Evolutionary conservation across 192 early-diverging fungal genomes (phyloP).

Genomic region (Backusella psychrophila): DNA sequence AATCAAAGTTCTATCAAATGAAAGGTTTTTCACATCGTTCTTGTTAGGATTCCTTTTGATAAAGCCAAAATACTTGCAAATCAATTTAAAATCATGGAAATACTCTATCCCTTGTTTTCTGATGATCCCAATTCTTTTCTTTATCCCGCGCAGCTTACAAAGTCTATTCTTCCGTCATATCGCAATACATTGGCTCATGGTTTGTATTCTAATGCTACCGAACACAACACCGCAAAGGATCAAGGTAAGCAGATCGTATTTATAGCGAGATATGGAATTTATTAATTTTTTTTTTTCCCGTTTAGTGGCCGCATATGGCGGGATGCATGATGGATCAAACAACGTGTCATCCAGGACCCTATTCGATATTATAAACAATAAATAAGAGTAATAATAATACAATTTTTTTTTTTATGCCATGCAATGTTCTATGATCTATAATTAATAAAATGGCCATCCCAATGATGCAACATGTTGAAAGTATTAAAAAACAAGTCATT

Average conservation of each 20-base stretch:
- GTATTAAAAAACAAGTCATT: background rate
- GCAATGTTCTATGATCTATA: background rate
- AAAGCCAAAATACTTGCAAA: slow-evolving; percentile 61
- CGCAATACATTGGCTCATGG: background rate
- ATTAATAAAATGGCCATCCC: background rate
- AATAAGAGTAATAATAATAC: background rate
- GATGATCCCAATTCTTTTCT: slow-evolving; percentile 68
- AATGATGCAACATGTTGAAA: background rate
- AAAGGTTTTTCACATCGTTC: background rate
- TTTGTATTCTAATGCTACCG: background rate
- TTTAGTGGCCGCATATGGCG: background rate
- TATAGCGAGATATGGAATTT: background rate
- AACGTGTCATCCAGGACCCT: background rate
- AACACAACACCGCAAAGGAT: background rate
- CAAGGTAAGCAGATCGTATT: background rate
- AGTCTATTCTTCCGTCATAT: background rate
- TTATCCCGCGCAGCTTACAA: slow-evolving; percentile 31
- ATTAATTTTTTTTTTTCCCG: background rate
- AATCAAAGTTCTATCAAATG: background rate
- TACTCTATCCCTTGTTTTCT: slow-evolving; percentile 71
- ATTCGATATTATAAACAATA: background rate
- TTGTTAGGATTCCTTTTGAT: slow-evolving; percentile 55
- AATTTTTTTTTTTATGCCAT: background rate
- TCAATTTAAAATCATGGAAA: slow-evolving; percentile 70
- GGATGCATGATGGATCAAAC: background rate